phyloP scores from a whole-genome alignment of 306 rosid genomes.

The Senna tora region DNA sequence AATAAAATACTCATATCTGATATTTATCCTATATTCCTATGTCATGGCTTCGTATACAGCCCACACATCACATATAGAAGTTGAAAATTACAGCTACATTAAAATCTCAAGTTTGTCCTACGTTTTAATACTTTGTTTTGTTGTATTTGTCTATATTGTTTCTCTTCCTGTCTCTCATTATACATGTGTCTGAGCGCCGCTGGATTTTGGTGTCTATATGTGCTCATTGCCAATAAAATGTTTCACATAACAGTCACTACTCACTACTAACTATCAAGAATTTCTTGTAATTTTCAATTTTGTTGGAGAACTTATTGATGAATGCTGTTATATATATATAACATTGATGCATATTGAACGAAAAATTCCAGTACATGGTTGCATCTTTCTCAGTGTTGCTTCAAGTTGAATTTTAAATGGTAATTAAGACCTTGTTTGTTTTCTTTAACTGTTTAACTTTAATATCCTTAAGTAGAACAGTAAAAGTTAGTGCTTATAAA shows the following conservation, averaged over 20 bases:
- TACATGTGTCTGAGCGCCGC: background rate
- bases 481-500: no score
- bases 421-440: background rate
- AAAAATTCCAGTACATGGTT: background rate
- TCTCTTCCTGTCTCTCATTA: no score
- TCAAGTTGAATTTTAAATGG: background rate
- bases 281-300: background rate
- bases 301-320: background rate
- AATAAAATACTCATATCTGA: background rate
- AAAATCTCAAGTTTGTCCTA: slow-evolving; percentile 34
- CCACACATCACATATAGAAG: slow-evolving; percentile 57
- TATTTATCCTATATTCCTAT: background rate
- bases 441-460: background rate
- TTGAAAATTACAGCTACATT: slow-evolving; percentile 59
- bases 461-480: background rate
- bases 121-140: no score
- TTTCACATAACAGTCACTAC: no score
- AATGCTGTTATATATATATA: background rate
- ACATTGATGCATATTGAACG: background rate
- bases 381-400: background rate
- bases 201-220: background rate
- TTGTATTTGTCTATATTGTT: no score
- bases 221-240: background rate
- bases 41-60: slow-evolving; percentile 33
- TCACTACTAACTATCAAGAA: background rate